Evolutionary conservation across 1,139 yeast genomes (phyloP), one percentile per base, ranked within the genome.

Genomic region (Entelexis sorbosivorans): DNA sequence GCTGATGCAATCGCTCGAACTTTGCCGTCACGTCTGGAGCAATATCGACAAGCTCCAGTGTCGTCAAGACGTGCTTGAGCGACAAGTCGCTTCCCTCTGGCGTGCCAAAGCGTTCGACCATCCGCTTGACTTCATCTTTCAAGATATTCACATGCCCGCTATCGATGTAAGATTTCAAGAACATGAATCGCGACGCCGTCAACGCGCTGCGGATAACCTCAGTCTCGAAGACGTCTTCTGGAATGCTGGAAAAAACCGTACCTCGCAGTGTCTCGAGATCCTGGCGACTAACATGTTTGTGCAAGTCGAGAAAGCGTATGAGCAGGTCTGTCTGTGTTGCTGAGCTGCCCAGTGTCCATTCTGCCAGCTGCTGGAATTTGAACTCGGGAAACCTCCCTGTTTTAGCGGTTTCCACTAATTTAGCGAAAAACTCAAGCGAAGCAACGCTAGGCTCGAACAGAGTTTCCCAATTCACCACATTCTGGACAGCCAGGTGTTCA

Each of bases 341-440:
- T 2, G 35, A 24, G 19, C 14, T 10, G 1, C 49, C 56, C 2
- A 44, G 38, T 10, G 56, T 16, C 59, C 59, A 56, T 11, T 50
- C 53, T 11, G 52, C 56, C 10, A 56, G 45, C 32, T 52, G 51
- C 38, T 34, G 32, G 47, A 56, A 56, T 5, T 36, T 44, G 9
- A 9, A 17, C 1, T 49, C 53, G 11, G 44, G 38, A 22, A 56
- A 36, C 19, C 35, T 34, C 11, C 24, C 33, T 22, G 42, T 34
- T 8, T 24, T 40, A 11, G 56, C 55, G 5, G 46, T 45, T 19
- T 42, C 50, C n/a, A 47, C 48, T n/a, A 53, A 34, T 13, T 39
- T 14, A 3, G n/a, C 44, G 19, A 52, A 24, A 14, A 55, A 52
- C 19, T 31, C 22, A 11, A 55, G 16, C 2, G 50, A n/a, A 5